Base-by-base conservation (phyloP, 75 land plant genomes). In the Azolla pinnata region DNA sequence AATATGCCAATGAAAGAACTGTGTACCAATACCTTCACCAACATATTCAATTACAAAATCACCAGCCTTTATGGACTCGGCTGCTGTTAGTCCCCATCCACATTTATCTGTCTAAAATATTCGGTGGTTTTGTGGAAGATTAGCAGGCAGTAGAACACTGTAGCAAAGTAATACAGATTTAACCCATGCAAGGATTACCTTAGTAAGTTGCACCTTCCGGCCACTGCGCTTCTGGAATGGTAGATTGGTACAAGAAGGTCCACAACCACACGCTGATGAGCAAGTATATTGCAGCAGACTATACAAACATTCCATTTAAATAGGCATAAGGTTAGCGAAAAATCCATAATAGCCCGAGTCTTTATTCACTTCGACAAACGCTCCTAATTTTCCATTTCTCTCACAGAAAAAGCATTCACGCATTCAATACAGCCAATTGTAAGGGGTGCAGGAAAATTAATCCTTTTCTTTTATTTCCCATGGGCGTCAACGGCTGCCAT, bases 41-140 rank as follows among this genome's bases (percentile, higher is more conserved):
- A 91, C 91, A 77, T 91, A 91, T 54, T 91, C 97, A 31, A 91
- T 86, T 27, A 91, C 62, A 69, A 91, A 91, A 40, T 84, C 91
- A 30, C 91, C 97, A 49, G 56, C 71, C 29, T 73, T 84, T 21
- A 91, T 87, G 66, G 79, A 77, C 64, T 91, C 97, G 42, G 82
- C 92, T 38, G 97, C 85, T 56, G 81, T 70, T 31, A 91, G 49
- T 0, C 97, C 97, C 42, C 69, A 67, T 48, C 97, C 97, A 80
- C 97, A 91, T 61, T 84, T 87, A 66, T 87, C 88, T 31, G 97
- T 91, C 97, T 91, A 55, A 48, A 73, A 65, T 17, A 31, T 17
- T 32, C n/a, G 8, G n/a, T n/a, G 29, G 17, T 5, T 18, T 18
- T n/a, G n/a, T n/a, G n/a, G n/a, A n/a, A n/a, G n/a, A n/a, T n/a